Conservation (phyloP, 192 early-diverging fungal genomes). For the Umbelopsis vinacea region DNA sequence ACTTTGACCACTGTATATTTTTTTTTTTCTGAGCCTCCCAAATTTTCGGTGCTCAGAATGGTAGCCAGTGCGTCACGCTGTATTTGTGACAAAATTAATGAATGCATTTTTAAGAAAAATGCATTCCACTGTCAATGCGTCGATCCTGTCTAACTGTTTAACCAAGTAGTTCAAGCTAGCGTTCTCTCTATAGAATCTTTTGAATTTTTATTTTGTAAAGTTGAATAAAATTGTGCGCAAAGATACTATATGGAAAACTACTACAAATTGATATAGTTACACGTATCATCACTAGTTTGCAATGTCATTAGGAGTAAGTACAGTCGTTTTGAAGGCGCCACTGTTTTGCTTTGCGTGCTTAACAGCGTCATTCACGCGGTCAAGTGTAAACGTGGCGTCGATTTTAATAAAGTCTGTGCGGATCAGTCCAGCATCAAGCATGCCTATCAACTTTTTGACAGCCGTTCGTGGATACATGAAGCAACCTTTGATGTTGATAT, state of each 20-base stretch:
- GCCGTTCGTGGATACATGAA: conserved; percentile 36
- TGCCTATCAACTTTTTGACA: conserved; percentile 25
- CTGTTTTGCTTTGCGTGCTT: neutral
- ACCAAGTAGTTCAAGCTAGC: no score
- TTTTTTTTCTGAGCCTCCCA: conserved; percentile 13
- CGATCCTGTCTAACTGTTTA: no score
- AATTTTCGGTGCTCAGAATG: neutral
- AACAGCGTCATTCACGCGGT: conserved; percentile 5
- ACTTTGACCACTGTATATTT: neutral
- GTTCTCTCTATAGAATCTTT: no score
- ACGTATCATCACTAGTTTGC: no score
- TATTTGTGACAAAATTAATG: neutral
- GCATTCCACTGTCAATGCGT: no score
- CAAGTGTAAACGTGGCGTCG: neutral
- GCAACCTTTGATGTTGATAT: conserved; percentile 35
- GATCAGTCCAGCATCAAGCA: conserved; percentile 33
- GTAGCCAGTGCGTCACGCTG: neutral
- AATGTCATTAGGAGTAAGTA: conserved; percentile 3
- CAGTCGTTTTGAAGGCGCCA: conserved; percentile 6
- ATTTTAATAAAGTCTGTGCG: conserved; percentile 2
- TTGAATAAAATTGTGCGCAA: no score
- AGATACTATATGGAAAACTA: no score
- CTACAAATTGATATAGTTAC: no score
- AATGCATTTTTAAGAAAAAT: no score
- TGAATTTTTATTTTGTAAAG: no score